These are phyloP conservation scores for Pythium rishiriense DNA, from an alignment of 352 stramenopile genomes.

Conservation along the genomic window DNA sequence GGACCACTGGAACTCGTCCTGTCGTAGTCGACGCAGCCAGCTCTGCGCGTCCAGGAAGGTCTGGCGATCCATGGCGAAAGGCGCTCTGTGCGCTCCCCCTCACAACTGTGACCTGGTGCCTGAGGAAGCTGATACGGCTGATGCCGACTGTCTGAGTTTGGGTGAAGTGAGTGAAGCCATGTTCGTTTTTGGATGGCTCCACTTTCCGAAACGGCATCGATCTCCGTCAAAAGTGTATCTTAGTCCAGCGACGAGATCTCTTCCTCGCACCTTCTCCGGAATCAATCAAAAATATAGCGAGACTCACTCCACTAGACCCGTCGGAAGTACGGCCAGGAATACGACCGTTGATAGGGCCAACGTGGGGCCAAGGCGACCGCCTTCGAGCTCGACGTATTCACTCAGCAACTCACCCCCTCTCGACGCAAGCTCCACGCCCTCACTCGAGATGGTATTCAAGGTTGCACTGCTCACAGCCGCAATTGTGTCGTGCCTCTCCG, in stretches of 20 bases:
- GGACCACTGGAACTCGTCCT: slow-evolving; percentile 13
- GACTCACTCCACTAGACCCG: neutral
- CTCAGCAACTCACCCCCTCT: neutral
- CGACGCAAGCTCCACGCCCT: neutral
- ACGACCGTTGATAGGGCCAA: neutral
- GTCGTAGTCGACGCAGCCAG: slow-evolving; percentile 29
- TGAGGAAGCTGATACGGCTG: neutral
- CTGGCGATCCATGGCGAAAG: slow-evolving; percentile 24
- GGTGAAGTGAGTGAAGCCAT: slow-evolving; percentile 7
- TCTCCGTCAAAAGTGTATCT: slow-evolving; percentile 1
- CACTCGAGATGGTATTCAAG: neutral
- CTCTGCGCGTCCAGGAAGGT: slow-evolving; percentile 35
- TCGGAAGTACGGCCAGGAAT: neutral
- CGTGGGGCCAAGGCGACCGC: neutral
- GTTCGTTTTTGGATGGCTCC: slow-evolving; percentile 1
- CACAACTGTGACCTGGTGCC: neutral
- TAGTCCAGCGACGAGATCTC: neutral
- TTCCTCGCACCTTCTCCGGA: neutral
- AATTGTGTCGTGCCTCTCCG: neutral
- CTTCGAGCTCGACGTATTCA: neutral
- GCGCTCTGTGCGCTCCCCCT: too few relatives aligned
- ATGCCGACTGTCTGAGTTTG: neutral
- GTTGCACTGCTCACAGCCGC: neutral
- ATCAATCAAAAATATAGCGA: slow-evolving; percentile 1
- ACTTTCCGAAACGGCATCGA: neutral